A percentile compares a stretch with the other conserved stretches of the same genome.
Conservation (phyloP, 805 yeast species). For the Brettanomyces nanus region DNA sequence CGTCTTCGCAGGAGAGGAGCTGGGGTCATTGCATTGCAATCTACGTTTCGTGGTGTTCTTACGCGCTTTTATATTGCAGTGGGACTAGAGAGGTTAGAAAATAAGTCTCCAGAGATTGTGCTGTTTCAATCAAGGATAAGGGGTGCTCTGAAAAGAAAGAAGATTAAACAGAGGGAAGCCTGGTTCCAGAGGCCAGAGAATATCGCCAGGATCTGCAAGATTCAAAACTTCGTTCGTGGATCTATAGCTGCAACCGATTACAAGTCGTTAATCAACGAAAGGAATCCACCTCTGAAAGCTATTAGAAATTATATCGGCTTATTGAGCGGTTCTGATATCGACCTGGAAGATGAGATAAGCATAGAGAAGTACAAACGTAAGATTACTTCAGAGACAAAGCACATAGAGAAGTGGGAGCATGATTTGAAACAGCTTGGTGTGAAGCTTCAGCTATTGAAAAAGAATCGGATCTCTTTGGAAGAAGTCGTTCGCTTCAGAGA, state of each 20-base stretch:
- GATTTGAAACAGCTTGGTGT: constrained; percentile 70
- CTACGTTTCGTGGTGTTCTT: constrained; percentile 55
- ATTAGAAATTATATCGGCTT: constrained; percentile 71
- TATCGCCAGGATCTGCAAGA: constrained; percentile 49
- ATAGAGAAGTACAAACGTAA: constrained; percentile 59
- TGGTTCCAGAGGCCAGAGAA: constrained; percentile 46
- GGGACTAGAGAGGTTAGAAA: constrained; percentile 44
- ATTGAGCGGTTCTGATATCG: constrained; percentile 52
- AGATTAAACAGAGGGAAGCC: constrained; percentile 25
- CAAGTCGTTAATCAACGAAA: constrained; percentile 55
- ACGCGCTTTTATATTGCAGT: constrained; percentile 49
- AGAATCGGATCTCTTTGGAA: constrained; percentile 70
- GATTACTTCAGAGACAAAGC: constrained; percentile 60
- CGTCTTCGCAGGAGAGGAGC: constrained; percentile 15
- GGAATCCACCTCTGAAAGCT: constrained; percentile 71
- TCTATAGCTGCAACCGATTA: constrained; percentile 65
- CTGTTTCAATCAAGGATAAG: constrained; percentile 48
- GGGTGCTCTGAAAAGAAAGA: constrained; percentile 36
- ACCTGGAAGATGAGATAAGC: constrained; percentile 66
- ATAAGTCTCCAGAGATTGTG: constrained; percentile 30
- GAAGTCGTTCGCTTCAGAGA: constrained; percentile 42
- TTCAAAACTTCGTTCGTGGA: constrained; percentile 71
- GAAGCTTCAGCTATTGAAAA: constrained; percentile 69
- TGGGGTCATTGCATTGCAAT: constrained; percentile 41
- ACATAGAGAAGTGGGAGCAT: constrained; percentile 64